Percentiles rank a stretch among this genome's conserved stretches.
phyloP scores from a whole-genome alignment of 495 filamentous ascomycete species.

The Aspergillus nidulans region DNA sequence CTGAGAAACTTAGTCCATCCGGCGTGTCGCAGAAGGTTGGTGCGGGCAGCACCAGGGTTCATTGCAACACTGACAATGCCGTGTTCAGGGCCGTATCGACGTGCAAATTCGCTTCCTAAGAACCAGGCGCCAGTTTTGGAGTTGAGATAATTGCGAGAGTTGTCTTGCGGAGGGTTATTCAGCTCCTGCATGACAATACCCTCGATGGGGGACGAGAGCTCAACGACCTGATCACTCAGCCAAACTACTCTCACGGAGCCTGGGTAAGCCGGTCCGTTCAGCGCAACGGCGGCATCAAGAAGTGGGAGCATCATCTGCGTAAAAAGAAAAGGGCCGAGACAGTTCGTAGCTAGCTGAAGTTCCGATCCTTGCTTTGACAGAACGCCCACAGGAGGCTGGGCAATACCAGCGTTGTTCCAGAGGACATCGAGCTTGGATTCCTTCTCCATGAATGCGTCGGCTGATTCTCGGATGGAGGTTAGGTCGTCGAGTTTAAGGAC shows the following conservation, averaged over 20 bases:
- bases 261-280: neutral
- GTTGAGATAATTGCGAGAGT: conserved; percentile 28
- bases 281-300: conserved; percentile 12
- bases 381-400: conserved; percentile 24
- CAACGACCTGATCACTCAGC: conserved; percentile 22
- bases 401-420: conserved; percentile 54
- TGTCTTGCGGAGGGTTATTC: conserved; percentile 8
- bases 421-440: conserved; percentile 49
- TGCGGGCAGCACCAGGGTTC: conserved; percentile 40
- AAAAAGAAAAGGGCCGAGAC: conserved; percentile 32
- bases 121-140: conserved; percentile 40
- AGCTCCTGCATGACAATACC: conserved; percentile 24
- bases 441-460: conserved; percentile 30
- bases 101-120: conserved; percentile 27
- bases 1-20: conserved; percentile 15
- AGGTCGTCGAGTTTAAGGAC: conserved; percentile 47
- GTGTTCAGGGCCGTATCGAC: conserved; percentile 15
- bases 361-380: conserved; percentile 32
- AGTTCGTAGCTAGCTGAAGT: conserved; percentile 38
- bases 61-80: conserved; percentile 34
- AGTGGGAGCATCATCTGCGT: conserved; percentile 29
- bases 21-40: conserved; percentile 24
- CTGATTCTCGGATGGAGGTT: conserved; percentile 43
- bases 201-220: conserved; percentile 19
- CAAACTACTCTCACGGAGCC: conserved; percentile 31